Evolutionary conservation across 331 rosid genomes (phyloP).

Genomic region (Malus hybrid): DNA sequence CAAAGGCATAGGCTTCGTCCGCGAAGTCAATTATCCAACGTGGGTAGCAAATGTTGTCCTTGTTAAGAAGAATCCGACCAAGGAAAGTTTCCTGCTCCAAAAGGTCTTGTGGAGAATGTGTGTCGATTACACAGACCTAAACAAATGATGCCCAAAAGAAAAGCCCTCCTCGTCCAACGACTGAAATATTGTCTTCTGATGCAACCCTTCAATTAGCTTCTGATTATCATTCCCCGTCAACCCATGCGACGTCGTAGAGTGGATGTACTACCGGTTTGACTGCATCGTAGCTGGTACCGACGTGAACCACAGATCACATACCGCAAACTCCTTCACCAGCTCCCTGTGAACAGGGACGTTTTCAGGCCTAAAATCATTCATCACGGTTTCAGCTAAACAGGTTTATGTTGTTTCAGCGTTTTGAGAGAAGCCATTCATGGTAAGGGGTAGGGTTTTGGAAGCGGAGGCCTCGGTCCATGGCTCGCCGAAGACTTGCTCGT

Average conservation of each 20-base stretch:
- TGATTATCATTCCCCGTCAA: conserved; percentile 44
- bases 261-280: conserved; percentile 68
- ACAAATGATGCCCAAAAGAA: conserved; percentile 31
- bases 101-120: too few relatives aligned
- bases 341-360: conserved; percentile 40
- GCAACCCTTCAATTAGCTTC: conserved; percentile 51
- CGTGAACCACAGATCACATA: conserved; percentile 79
- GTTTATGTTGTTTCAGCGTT: conserved; percentile 35
- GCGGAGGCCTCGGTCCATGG: conserved; percentile 53
- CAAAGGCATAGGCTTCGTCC: too few relatives aligned
- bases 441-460: conserved; percentile 29
- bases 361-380: conserved; percentile 68
- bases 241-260: conserved; percentile 77
- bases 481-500: conserved; percentile 70
- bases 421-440: conserved; percentile 69
- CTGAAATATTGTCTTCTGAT: conserved; percentile 77
- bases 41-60: too few relatives aligned
- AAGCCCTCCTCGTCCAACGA: conserved; percentile 53
- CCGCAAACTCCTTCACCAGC: conserved; percentile 54
- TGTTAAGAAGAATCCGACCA: too few relatives aligned
- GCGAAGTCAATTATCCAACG: too few relatives aligned
- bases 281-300: conserved; percentile 65
- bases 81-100: too few relatives aligned
- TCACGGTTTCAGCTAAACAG: conserved; percentile 41
- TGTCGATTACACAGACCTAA: too few relatives aligned